Percentiles rank a stretch among this genome's conserved stretches.
Conservation (phyloP, 2,329 filamentous ascomycete genomes). For the Diaporthe australafricana region DNA sequence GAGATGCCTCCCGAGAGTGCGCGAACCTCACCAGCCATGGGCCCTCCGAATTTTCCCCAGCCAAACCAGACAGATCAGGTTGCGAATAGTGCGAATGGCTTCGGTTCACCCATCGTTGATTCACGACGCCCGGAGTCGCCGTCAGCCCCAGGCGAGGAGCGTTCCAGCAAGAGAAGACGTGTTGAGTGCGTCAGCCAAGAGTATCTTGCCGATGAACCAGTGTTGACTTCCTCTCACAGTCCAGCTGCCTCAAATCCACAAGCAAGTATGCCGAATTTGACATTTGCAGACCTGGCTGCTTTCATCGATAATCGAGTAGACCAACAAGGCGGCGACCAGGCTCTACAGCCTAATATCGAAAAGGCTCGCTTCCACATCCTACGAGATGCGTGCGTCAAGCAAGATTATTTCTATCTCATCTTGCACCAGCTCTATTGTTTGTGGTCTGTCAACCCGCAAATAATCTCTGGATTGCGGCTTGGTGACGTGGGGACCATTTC, state of each 20-base stretch:
- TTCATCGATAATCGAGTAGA: conserved; percentile 20
- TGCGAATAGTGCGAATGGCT: not conserved
- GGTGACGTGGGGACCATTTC: conserved; percentile 43
- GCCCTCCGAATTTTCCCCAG: conserved; percentile 21
- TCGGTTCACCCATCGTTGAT: not conserved
- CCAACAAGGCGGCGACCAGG: not conserved
- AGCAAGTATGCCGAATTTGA: not conserved
- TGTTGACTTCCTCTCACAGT: conserved; percentile 20
- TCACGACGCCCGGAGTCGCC: not conserved
- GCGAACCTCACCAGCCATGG: conserved; percentile 22
- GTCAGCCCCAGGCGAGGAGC: not conserved
- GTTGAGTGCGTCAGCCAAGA: conserved; percentile 27
- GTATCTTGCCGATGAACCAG: conserved; percentile 33
- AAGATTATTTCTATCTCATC: conserved; percentile 73
- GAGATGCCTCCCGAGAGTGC: not conserved
- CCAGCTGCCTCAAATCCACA: not conserved
- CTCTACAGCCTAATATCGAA: conserved; percentile 51
- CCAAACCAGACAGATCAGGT: not conserved
- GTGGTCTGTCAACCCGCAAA: conserved; percentile 54
- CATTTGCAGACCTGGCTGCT: not conserved
- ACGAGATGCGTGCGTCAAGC: conserved; percentile 61
- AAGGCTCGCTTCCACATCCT: conserved; percentile 65
- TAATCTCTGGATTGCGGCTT: not conserved
- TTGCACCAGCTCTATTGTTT: conserved; percentile 75
- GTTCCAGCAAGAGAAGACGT: conserved; percentile 33